These are phyloP conservation scores for Typha latifolia DNA, from an alignment of 176 grass and related monocot genomes.

Conservation along the genomic window DNA sequence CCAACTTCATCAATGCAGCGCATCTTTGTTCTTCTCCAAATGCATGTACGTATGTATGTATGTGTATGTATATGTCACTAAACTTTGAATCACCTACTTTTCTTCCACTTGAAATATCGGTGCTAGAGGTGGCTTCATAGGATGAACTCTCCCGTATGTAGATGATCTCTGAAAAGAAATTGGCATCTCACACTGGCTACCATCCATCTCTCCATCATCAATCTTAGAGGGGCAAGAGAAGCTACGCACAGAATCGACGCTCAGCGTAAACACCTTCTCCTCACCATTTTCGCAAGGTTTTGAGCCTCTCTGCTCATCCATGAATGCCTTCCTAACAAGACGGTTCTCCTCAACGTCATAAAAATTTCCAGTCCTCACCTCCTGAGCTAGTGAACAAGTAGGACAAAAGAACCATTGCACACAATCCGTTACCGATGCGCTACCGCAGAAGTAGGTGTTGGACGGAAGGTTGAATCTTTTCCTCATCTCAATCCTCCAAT, in stretches of 20 bases:
- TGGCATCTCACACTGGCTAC: background rate
- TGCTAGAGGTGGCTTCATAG: slow-evolving; percentile 54
- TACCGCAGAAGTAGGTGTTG: slow-evolving; percentile 15
- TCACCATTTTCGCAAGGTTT: no score
- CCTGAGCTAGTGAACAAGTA: slow-evolving; percentile 82
- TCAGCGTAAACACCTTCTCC: no score
- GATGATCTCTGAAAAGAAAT: slow-evolving; percentile 37
- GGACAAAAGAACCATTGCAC: slow-evolving; percentile 83
- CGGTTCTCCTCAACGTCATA: slow-evolving; percentile 75
- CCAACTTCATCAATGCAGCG: no score
- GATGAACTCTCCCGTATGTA: slow-evolving; percentile 24
- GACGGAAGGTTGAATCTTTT: slow-evolving; percentile 72
- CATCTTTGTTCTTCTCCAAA: no score
- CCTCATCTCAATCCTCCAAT: slow-evolving; percentile 88
- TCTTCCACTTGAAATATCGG: slow-evolving; percentile 38
- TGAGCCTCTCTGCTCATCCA: slow-evolving; percentile 22
- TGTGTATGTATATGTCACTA: background rate
- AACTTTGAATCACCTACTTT: slow-evolving; percentile 2
- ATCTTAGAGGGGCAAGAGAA: slow-evolving; percentile 64
- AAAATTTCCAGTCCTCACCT: slow-evolving; percentile 84
- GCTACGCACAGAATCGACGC: slow-evolving; percentile 18
- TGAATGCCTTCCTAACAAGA: slow-evolving; percentile 27
- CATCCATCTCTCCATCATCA: slow-evolving; percentile 14
- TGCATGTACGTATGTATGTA: no score
- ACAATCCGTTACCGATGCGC: slow-evolving; percentile 42